Evolutionary conservation across 2,329 filamentous ascomycete genomes (phyloP).

Genomic region (Ophiostoma ips): DNA sequence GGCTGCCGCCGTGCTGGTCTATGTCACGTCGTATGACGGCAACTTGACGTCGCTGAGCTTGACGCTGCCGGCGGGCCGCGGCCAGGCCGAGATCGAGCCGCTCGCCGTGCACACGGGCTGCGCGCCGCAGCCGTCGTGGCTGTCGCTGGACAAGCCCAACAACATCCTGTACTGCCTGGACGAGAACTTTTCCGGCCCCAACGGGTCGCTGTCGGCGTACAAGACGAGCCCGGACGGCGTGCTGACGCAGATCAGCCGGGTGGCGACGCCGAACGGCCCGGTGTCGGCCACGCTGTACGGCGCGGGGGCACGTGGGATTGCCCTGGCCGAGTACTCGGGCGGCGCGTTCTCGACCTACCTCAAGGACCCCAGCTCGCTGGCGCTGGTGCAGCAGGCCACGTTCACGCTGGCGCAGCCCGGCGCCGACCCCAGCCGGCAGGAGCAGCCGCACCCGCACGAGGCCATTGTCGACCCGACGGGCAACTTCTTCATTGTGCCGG

Average conservation of each 20-base stretch:
- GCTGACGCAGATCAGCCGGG: constrained; percentile 24
- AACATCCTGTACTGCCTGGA: constrained; percentile 45
- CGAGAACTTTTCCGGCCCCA: constrained; percentile 35
- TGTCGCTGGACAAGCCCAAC: constrained; percentile 38
- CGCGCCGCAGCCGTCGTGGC: constrained; percentile 43
- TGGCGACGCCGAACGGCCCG: constrained; percentile 26
- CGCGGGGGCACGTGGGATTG: constrained; percentile 24
- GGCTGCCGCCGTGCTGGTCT: constrained; percentile 27
- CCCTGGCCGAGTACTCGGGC: constrained; percentile 34
- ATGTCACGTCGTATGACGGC: constrained; percentile 35
- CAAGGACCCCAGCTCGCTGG: constrained; percentile 23
- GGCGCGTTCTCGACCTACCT: constrained; percentile 32
- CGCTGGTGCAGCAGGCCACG: constrained; percentile 23
- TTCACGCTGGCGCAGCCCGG: constrained; percentile 27
- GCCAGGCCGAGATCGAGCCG: constrained; percentile 23
- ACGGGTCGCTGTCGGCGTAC: constrained; percentile 34
- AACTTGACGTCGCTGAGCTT: constrained; percentile 34
- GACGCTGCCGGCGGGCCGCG: constrained; percentile 16
- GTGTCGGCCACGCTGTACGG: constrained; percentile 32
- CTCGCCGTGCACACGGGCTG: constrained; percentile 33
- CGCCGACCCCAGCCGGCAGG: constrained; percentile 33
- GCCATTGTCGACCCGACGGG: constrained; percentile 52
- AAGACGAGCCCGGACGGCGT: constrained; percentile 24
- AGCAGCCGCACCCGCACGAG: constrained; percentile 48
- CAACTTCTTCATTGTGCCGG: constrained; percentile 48